Conservation (phyloP, 2,329 filamentous ascomycete species). For the Pyricularia pennisetigena region DNA sequence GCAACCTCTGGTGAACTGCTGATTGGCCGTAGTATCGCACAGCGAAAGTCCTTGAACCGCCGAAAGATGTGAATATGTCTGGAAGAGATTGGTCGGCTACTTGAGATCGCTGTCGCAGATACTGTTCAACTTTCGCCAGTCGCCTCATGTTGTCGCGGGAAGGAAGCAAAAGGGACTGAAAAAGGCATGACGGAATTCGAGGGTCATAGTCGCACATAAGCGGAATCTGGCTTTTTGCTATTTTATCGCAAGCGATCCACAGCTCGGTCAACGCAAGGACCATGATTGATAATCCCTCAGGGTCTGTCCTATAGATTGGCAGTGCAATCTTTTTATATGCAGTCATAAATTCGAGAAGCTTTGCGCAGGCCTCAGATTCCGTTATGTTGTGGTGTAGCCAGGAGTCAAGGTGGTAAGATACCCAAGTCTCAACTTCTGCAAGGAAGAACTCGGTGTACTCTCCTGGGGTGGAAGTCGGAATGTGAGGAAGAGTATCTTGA, state of each 20-base stretch:
- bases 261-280: slow-evolving; percentile 45
- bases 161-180: slow-evolving; percentile 35
- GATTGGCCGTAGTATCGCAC: slow-evolving; percentile 39
- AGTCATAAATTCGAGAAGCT: slow-evolving; percentile 19
- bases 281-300: slow-evolving; percentile 42
- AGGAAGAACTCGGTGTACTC: slow-evolving; percentile 15
- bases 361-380: slow-evolving; percentile 14
- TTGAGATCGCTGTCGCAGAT: slow-evolving; percentile 27
- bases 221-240: slow-evolving; percentile 24
- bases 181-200: slow-evolving; percentile 26
- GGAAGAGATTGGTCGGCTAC: slow-evolving; percentile 9
- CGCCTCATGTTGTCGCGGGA: slow-evolving; percentile 32
- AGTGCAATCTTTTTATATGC: slow-evolving; percentile 21
- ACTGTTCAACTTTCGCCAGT: slow-evolving; percentile 33
- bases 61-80: slow-evolving; percentile 27
- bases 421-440: slow-evolving; percentile 38
- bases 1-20: slow-evolving; percentile 23
- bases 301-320: slow-evolving; percentile 24
- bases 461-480: not conserved
- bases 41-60: slow-evolving; percentile 27
- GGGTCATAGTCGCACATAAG: slow-evolving; percentile 36
- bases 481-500: not conserved
- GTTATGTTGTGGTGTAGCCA: slow-evolving; percentile 26
- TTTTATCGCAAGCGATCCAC: slow-evolving; percentile 47
- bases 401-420: slow-evolving; percentile 22